phyloP scores from a whole-genome alignment of 345 rosid species.

The Salix koriyanagi region DNA sequence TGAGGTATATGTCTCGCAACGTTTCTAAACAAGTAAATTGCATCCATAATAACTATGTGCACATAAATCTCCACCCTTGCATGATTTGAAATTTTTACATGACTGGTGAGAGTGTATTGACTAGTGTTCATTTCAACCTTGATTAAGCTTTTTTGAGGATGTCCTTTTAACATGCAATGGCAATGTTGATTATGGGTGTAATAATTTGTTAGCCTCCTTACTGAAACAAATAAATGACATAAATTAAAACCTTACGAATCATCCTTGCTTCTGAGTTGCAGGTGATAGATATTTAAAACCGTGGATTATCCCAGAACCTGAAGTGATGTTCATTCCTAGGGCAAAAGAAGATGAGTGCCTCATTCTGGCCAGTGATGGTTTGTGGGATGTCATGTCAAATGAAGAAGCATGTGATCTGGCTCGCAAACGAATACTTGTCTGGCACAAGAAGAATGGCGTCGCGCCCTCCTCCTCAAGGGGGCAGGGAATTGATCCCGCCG shows the following conservation, averaged over 20 bases:
- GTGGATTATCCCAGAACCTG: slow-evolving; percentile 92
- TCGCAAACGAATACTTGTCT: slow-evolving; percentile 65
- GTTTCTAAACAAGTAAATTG: background rate
- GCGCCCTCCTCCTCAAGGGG: slow-evolving; percentile 46
- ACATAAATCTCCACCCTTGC: background rate
- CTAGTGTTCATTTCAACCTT: background rate
- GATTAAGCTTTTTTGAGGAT: background rate
- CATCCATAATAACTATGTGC: background rate
- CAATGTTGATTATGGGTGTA: background rate
- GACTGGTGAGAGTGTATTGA: background rate
- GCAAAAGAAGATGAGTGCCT: slow-evolving; percentile 92
- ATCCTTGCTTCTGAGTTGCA: slow-evolving; percentile 28
- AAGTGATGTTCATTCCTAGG: slow-evolving; percentile 74
- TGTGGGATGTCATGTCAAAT: slow-evolving; percentile 93
- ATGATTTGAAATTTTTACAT: background rate
- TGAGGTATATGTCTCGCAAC: background rate
- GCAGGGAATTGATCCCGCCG: slow-evolving; percentile 60
- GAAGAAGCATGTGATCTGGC: slow-evolving; percentile 94
- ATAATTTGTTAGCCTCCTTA: background rate
- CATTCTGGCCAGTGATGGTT: slow-evolving; percentile 82
- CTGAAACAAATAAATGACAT: background rate
- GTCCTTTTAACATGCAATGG: background rate
- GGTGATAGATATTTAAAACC: slow-evolving; percentile 96
- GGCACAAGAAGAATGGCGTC: slow-evolving; percentile 80
- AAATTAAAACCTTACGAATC: background rate